Conservation (phyloP, 495 filamentous ascomycete genomes). For the Xylaria palmicola region DNA sequence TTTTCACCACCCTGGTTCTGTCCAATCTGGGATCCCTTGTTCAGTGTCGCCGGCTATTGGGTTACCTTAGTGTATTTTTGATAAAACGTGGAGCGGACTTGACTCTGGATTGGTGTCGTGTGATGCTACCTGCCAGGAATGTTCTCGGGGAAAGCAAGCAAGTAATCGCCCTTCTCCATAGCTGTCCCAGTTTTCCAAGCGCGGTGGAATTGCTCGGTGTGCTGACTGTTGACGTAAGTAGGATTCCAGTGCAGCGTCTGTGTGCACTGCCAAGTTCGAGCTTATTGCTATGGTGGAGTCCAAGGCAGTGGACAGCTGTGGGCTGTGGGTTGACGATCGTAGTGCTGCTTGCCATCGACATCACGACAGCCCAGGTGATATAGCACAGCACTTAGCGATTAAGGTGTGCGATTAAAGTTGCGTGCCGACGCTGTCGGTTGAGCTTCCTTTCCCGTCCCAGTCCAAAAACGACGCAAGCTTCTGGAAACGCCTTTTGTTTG, state of each 20-base stretch:
- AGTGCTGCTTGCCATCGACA: conserved; percentile 4
- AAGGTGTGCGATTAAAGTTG: too few relatives aligned
- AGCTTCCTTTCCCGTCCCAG: neutral
- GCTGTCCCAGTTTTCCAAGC: neutral
- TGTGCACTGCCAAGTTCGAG: neutral
- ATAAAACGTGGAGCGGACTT: neutral
- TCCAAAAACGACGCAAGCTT: too few relatives aligned
- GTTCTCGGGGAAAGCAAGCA: too few relatives aligned
- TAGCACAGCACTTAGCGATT: too few relatives aligned
- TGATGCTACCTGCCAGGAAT: too few relatives aligned
- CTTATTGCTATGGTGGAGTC: conserved; percentile 1
- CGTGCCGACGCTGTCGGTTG: neutral
- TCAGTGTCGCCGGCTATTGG: neutral
- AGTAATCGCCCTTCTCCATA: neutral
- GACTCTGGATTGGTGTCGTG: neutral
- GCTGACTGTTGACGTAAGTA: neutral
- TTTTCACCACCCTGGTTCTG: neutral
- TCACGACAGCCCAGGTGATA: neutral
- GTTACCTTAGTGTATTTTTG: neutral
- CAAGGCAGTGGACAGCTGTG: neutral
- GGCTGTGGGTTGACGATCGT: neutral
- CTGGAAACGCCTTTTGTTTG: too few relatives aligned
- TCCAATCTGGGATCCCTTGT: neutral
- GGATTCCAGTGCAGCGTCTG: neutral
- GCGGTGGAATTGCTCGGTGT: neutral